phyloP scores from a whole-genome alignment of 75 land plant species.

The Pseudotsuga menziesii region DNA sequence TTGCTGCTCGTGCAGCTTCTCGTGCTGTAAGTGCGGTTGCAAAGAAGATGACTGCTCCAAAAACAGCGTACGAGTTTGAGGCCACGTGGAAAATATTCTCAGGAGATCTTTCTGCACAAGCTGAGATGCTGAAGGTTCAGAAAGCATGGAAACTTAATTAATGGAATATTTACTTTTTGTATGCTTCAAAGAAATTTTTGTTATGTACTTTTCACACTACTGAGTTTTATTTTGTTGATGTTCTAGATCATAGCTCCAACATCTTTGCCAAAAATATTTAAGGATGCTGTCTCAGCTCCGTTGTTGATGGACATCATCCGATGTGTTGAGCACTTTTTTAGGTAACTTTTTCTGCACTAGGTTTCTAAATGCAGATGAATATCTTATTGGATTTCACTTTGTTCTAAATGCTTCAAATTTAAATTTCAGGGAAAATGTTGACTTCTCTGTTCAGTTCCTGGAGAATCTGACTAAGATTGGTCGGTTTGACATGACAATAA shows the following conservation, averaged over 20 bases:
- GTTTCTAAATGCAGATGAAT: background rate
- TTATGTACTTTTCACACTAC: background rate
- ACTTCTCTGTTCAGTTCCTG: slow-evolving; percentile 44
- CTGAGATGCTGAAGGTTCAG: slow-evolving; percentile 71
- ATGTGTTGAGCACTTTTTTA: slow-evolving; percentile 48
- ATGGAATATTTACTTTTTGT: background rate
- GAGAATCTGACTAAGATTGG: slow-evolving; percentile 72
- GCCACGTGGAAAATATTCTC: slow-evolving; percentile 74
- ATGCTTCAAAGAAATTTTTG: background rate
- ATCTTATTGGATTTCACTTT: slow-evolving; percentile 5
- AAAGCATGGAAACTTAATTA: background rate
- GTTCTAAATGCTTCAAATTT: background rate
- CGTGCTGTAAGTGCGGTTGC: slow-evolving; percentile 47
- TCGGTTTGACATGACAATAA: slow-evolving; percentile 77
- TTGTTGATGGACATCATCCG: slow-evolving; percentile 66
- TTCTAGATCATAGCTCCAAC: slow-evolving; percentile 52
- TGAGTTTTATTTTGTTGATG: slow-evolving; percentile 4
- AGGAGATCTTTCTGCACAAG: slow-evolving; percentile 48
- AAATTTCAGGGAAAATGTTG: slow-evolving; percentile 62
- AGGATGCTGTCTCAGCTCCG: slow-evolving; percentile 68
- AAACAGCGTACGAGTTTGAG: slow-evolving; percentile 92
- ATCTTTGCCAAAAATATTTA: slow-evolving; percentile 68
- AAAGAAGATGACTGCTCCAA: slow-evolving; percentile 66
- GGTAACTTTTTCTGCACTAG: slow-evolving; percentile 29
- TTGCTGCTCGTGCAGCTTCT: slow-evolving; percentile 75